phyloP scores from a whole-genome alignment of 345 rosid genomes.

The Gossypium mustelinum region DNA sequence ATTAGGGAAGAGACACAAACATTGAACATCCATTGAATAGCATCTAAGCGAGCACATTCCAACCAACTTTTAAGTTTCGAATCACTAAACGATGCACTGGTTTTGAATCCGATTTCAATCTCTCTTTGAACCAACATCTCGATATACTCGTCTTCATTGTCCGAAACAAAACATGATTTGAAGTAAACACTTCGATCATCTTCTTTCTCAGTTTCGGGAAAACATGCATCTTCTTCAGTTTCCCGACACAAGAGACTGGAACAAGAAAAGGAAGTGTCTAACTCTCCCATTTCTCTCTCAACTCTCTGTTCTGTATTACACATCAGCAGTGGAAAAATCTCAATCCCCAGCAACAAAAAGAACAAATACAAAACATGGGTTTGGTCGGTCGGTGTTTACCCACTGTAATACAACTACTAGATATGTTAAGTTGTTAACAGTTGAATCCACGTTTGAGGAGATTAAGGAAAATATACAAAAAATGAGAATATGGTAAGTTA shows the following conservation, averaged over 20 bases:
- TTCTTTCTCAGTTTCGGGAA: slow-evolving; percentile 15
- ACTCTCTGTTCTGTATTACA: not conserved
- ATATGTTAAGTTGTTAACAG: slow-evolving; percentile 8
- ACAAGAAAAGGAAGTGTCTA: slow-evolving; percentile 27
- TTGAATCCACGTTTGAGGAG: slow-evolving; percentile 25
- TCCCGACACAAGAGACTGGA: slow-evolving; percentile 59
- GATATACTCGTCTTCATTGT: slow-evolving; percentile 40
- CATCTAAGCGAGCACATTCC: slow-evolving; percentile 49
- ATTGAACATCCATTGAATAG: slow-evolving; percentile 74
- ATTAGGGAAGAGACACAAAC: slow-evolving; percentile 28
- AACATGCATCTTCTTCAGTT: slow-evolving; percentile 36
- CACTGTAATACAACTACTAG: no score
- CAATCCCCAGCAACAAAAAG: slow-evolving; percentile 10
- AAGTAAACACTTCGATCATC: slow-evolving; percentile 16
- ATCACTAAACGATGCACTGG: slow-evolving; percentile 19
- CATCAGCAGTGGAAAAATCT: not conserved
- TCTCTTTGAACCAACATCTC: slow-evolving; percentile 37
- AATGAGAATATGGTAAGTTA: slow-evolving; percentile 2
- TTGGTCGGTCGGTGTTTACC: not conserved
- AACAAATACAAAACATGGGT: slow-evolving; percentile 26
- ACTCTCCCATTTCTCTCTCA: slow-evolving; percentile 33
- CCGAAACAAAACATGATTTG: slow-evolving; percentile 23
- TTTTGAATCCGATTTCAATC: slow-evolving; percentile 23
- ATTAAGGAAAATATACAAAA: slow-evolving; percentile 25
- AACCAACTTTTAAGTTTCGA: slow-evolving; percentile 25